Evolutionary conservation across 805 yeast species (phyloP).

Genomic region (Teunomyces panamensis): DNA sequence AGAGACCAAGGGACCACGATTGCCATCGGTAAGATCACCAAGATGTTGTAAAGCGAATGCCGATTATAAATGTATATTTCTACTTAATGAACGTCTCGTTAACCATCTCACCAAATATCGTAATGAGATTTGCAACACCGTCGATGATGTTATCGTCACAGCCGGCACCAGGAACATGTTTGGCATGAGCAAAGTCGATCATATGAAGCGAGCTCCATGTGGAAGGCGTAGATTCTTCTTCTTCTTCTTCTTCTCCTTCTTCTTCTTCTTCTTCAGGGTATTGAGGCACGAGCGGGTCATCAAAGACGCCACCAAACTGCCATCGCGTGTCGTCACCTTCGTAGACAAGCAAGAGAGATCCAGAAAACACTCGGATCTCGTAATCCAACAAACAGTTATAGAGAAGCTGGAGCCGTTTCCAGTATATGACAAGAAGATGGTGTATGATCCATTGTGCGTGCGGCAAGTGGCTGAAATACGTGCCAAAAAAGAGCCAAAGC

Average conservation of each 20-base stretch:
- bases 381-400: constrained; percentile 60
- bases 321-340: constrained; percentile 66
- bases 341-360: constrained; percentile 68
- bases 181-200: constrained; percentile 92
- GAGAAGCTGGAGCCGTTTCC: constrained; percentile 60
- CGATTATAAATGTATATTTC: not conserved
- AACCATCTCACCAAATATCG: constrained; percentile 32
- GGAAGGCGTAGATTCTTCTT: constrained; percentile 24
- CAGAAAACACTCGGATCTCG: constrained; percentile 66
- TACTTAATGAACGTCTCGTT: constrained; percentile 6
- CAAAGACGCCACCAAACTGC: constrained; percentile 20
- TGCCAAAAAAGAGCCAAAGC: constrained; percentile 45
- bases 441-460: constrained; percentile 26
- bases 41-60: constrained; percentile 53
- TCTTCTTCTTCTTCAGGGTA: constrained; percentile 16
- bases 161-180: constrained; percentile 56
- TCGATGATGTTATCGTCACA: constrained; percentile 66
- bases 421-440: constrained; percentile 42
- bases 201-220: constrained; percentile 56
- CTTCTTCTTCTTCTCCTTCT: constrained; percentile 15
- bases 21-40: constrained; percentile 97
- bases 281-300: constrained; percentile 26
- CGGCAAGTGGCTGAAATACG: constrained; percentile 35
- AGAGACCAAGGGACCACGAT: constrained; percentile 98
- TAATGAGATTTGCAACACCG: constrained; percentile 66